Conservation (phyloP, 78 protist species). For the Diacronema lutheri region DNA sequence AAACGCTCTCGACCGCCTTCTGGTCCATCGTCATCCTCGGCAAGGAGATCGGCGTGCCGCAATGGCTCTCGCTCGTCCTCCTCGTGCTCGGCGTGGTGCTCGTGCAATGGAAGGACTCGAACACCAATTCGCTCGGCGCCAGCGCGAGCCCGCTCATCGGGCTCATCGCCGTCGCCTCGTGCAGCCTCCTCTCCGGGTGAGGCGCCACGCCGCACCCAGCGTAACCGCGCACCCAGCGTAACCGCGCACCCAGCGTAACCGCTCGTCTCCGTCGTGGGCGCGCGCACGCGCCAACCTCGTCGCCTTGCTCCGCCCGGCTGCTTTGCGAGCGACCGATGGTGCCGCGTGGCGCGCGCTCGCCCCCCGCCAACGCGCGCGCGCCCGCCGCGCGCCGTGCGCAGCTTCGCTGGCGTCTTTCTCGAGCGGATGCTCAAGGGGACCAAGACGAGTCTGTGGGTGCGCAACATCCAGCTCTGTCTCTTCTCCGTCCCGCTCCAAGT, state of each 20-base stretch:
- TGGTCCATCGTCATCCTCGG: constrained; percentile 3
- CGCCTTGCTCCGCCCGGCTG: too few species aligned
- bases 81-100: background rate
- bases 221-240: too few species aligned
- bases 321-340: too few species aligned
- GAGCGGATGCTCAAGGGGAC: constrained; percentile 27
- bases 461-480: constrained; percentile 34
- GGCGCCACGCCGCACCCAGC: too few species aligned
- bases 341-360: too few species aligned
- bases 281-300: too few species aligned
- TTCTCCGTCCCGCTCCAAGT: background rate
- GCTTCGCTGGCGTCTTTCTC: constrained; percentile 34
- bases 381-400: background rate
- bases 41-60: background rate
- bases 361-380: background rate
- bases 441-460: constrained; percentile 14
- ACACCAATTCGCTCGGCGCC: background rate
- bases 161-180: background rate
- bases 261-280: too few species aligned
- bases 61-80: constrained; percentile 12
- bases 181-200: too few species aligned
- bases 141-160: background rate
- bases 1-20: constrained; percentile 20
- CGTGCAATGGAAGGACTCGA: background rate
- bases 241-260: too few species aligned